Evolutionary conservation across 2,329 filamentous ascomycete genomes (phyloP).

Genomic region (Penicillium sumatraense): DNA sequence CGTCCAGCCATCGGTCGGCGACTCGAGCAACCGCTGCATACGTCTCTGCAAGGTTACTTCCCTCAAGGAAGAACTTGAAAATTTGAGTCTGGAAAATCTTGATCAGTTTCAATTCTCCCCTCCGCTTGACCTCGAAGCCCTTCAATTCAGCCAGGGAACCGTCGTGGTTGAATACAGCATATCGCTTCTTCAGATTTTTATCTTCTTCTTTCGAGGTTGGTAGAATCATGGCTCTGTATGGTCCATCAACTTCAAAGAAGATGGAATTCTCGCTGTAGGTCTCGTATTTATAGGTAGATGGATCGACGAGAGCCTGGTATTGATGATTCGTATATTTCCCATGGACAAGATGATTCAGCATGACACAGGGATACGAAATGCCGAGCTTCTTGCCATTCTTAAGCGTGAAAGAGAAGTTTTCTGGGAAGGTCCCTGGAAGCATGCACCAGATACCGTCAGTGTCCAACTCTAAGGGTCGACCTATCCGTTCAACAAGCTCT

Average conservation of each 20-base stretch:
- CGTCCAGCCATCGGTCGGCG: slow-evolving; percentile 95
- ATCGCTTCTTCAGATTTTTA: slow-evolving; percentile 99
- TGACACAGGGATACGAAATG: slow-evolving; percentile 98
- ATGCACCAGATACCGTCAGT: slow-evolving; percentile 99
- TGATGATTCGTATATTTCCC: slow-evolving; percentile 95
- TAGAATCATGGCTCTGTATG: slow-evolving; percentile 95
- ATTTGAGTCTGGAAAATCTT: slow-evolving; percentile 99
- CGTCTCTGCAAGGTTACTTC: slow-evolving; percentile 81
- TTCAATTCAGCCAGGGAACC: slow-evolving; percentile 94
- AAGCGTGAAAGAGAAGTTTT: slow-evolving; percentile 92
- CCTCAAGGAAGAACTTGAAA: slow-evolving; percentile 98
- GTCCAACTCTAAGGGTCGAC: slow-evolving; percentile 89
- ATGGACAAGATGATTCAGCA: slow-evolving; percentile 98
- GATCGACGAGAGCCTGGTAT: slow-evolving; percentile 87
- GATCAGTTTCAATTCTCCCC: slow-evolving; percentile 98
- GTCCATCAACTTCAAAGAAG: slow-evolving; percentile 98
- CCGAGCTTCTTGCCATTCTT: slow-evolving; percentile 94
- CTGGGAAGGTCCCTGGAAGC: slow-evolving; percentile 91
- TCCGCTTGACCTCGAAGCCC: slow-evolving; percentile 94
- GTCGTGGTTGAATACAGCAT: slow-evolving; percentile 98
- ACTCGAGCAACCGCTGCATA: slow-evolving; percentile 92
- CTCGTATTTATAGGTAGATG: slow-evolving; percentile 82
- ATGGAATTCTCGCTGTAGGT: slow-evolving; percentile 99
- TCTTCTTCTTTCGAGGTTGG: slow-evolving; percentile 98
- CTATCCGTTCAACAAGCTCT: slow-evolving; percentile 89